These are phyloP conservation scores for Brettanomyces bruxellensis DNA, from an alignment of 805 yeast species.

Conservation along the genomic window DNA sequence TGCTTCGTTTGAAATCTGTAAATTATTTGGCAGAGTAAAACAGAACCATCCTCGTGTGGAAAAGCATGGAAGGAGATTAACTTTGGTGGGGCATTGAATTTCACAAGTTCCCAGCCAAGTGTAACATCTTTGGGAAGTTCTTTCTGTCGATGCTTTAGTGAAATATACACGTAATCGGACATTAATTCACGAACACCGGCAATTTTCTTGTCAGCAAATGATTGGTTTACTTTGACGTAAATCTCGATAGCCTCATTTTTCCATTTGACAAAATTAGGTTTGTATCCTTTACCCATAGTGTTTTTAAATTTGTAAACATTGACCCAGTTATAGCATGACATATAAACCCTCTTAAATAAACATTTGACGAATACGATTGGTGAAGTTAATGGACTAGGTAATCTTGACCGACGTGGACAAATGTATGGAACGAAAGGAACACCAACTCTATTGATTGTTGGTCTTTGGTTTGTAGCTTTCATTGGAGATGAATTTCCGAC, in stretches of 20 bases:
- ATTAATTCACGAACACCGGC: slow-evolving; percentile 34
- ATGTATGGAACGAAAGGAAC: slow-evolving; percentile 33
- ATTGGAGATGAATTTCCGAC: slow-evolving; percentile 6
- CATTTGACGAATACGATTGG: slow-evolving; percentile 38
- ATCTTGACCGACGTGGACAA: slow-evolving; percentile 38
- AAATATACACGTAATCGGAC: slow-evolving; percentile 56
- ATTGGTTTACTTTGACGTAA: slow-evolving; percentile 70
- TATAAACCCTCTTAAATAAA: slow-evolving; percentile 52
- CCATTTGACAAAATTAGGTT: slow-evolving; percentile 69
- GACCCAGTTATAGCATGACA: slow-evolving; percentile 59
- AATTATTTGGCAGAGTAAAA: slow-evolving; percentile 37
- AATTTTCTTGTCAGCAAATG: slow-evolving; percentile 59
- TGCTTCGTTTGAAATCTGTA: slow-evolving; percentile 59
- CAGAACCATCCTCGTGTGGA: slow-evolving; percentile 30
- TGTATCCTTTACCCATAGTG: slow-evolving; percentile 30
- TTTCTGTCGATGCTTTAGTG: slow-evolving; percentile 41
- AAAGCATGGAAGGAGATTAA: slow-evolving; percentile 58
- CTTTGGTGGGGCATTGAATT: slow-evolving; percentile 65
- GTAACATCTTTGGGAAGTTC: slow-evolving; percentile 49
- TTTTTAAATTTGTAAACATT: slow-evolving; percentile 35
- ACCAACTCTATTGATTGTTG: slow-evolving; percentile 25
- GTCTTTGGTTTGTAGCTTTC: slow-evolving; percentile 16
- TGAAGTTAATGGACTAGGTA: slow-evolving; percentile 28
- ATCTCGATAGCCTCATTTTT: slow-evolving; percentile 74
- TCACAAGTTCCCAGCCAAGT: slow-evolving; percentile 69